These are phyloP conservation scores for Coccomyxa sp. DNA, from an alignment of 139 green algal species.

Conservation along the genomic window DNA sequence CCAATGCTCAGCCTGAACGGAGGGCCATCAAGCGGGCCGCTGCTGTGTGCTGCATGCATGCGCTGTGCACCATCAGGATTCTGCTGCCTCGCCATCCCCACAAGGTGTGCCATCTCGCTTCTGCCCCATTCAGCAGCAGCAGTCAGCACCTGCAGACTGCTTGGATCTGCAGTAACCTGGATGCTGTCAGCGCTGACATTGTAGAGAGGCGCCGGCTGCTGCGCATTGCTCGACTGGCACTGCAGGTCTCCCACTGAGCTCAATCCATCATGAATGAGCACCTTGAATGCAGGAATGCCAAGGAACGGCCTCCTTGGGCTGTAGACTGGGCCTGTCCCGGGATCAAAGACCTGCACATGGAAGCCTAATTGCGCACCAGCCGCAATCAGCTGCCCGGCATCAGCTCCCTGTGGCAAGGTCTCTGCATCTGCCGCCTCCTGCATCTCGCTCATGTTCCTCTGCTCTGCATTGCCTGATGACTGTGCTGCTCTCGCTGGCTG, in stretches of 20 bases:
- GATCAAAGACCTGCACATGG: slow-evolving; percentile 1
- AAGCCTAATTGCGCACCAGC: background rate
- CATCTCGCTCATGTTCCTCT: background rate
- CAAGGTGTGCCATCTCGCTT: slow-evolving; percentile 9
- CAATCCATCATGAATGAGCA: background rate
- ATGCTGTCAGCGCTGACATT: background rate
- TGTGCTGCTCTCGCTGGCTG: background rate
- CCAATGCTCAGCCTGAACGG: no score
- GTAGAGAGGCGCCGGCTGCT: slow-evolving; percentile 1
- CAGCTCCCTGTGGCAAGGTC: no score
- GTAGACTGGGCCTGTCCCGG: background rate
- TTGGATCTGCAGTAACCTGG: background rate
- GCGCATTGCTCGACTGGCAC: background rate
- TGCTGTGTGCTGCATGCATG: no score
- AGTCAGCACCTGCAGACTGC: slow-evolving; percentile 6
- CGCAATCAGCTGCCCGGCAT: background rate
- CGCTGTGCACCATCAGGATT: background rate
- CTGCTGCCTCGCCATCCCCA: slow-evolving; percentile 1
- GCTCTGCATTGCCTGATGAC: background rate
- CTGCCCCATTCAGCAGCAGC: background rate
- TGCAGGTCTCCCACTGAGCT: background rate
- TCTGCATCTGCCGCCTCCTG: background rate
- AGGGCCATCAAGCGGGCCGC: no score
- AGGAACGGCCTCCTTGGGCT: background rate
- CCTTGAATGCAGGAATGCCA: background rate